Base-by-base conservation (phyloP, 352 stramenopile genomes). In the Saprolegnia parasitica region DNA sequence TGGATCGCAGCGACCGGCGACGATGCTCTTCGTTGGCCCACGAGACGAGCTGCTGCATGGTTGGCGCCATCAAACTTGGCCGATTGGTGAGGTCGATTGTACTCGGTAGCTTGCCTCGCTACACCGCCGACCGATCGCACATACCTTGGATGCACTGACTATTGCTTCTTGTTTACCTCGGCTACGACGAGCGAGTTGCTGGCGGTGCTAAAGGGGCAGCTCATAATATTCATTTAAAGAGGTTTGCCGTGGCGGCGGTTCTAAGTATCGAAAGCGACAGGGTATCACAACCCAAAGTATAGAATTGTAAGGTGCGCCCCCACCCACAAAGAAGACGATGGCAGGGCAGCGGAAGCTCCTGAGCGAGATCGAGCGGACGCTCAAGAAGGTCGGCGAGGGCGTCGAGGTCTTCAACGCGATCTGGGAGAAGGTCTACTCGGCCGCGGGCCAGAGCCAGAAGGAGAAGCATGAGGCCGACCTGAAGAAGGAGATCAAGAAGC, bases 401-500 rank as follows among this genome's bases (percentile, higher is more conserved):
- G 93, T 99, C 24, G 95, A 98, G 65, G 82, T 99, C 40, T 99
- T 99, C 77, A 98, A 99, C 66, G 96, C 99, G 29, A 99, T 99
- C 49, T 99, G 95, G 93, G 96, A 99, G 78, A 99, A 99, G 73
- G 96, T 97, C n/a, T 99, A 99, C 75, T 86, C 82, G 23, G 95
- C 96, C 10, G 88, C 94, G 56, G 88, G 96, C 72, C 97, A 99
- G 81, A 98, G 96, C 73, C 96, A 99, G 77, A 99, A 99, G 78
- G 97, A 99, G 79, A 99, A 99, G 81, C 98, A 99, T 73, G 97
- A 99, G 78, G 87, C 92, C 42, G 97, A 99, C 76, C 79, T 99
- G 65, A 99, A 99, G 79, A 99, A 99, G 72, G 97, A 99, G 86
- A 99, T 99, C 75, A 99, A 99, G 82, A 99, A 99, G 80, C 84